Evolutionary conservation across 768 basidiomycete genomes (phyloP).

Genomic region (Panellus pusillus): DNA sequence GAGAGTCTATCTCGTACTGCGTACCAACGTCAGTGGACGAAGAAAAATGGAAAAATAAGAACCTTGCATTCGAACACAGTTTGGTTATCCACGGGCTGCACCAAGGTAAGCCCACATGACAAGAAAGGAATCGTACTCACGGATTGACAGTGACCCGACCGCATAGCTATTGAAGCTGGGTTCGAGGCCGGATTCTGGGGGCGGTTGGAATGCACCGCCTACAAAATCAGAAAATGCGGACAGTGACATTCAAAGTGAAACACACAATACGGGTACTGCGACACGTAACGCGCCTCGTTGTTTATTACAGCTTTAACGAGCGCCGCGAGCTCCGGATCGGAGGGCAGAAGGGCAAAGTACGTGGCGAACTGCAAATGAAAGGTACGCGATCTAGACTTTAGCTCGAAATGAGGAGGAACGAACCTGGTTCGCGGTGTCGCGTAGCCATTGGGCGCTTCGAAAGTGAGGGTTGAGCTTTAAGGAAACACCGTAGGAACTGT

Average conservation of each 20-base stretch:
- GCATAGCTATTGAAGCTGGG: constrained; percentile 71
- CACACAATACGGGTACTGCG: constrained; percentile 71
- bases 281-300: constrained; percentile 73
- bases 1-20: constrained; percentile 74
- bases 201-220: constrained; percentile 79
- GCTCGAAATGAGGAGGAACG: constrained; percentile 1
- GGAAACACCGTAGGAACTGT: not conserved
- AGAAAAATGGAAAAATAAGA: not conserved
- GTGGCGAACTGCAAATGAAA: constrained; percentile 57
- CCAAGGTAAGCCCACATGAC: not conserved
- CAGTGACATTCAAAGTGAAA: constrained; percentile 24
- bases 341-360: constrained; percentile 58
- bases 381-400: too few relatives aligned
- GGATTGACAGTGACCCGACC: constrained; percentile 71
- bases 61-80: constrained; percentile 87
- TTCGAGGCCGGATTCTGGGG: constrained; percentile 66
- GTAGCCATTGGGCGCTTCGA: constrained; percentile 76
- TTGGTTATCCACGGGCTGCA: constrained; percentile 60
- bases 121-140: constrained; percentile 38
- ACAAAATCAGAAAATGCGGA: not conserved
- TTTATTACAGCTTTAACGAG: constrained; percentile 82
- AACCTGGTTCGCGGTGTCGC: constrained; percentile 80
- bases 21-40: not conserved
- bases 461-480: constrained; percentile 1
- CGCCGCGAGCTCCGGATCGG: constrained; percentile 58